A percentile compares a stretch with the other conserved stretches of the same genome.
These are phyloP conservation scores for Rhodamnia rubescens DNA, from an alignment of 345 rosid genomes.

Conservation along the genomic window DNA sequence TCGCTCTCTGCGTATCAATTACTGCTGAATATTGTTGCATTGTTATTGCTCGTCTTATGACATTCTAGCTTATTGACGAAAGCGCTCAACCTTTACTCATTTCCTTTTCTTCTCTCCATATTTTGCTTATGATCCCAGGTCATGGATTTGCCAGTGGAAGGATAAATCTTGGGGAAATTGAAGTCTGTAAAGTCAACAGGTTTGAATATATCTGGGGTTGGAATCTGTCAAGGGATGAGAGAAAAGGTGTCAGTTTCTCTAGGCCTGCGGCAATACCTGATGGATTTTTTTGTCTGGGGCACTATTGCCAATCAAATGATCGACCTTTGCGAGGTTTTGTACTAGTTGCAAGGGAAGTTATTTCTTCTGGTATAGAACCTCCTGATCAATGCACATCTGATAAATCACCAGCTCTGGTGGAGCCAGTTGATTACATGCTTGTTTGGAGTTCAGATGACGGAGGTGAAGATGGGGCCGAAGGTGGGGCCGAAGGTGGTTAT, in stretches of 20 bases:
- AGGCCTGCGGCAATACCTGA: constrained; percentile 52
- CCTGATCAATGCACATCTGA: neutral
- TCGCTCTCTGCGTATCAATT: neutral
- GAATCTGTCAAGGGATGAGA: constrained; percentile 19
- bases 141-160: constrained; percentile 62
- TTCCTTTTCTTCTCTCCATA: neutral
- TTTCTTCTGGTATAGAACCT: constrained; percentile 7
- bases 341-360: constrained; percentile 49
- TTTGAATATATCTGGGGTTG: constrained; percentile 62
- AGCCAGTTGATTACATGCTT: constrained; percentile 52
- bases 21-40: neutral
- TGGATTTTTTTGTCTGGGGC: constrained; percentile 65
- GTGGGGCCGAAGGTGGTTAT: constrained; percentile 26
- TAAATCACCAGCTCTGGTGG: constrained; percentile 29
- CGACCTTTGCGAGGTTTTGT: constrained; percentile 27
- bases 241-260: constrained; percentile 45
- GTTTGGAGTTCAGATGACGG: constrained; percentile 65
- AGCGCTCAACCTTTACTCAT: neutral
- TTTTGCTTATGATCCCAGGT: constrained; percentile 25
- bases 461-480: constrained; percentile 6
- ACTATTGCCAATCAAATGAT: constrained; percentile 53
- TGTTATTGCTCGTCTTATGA: neutral
- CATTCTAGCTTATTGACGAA: neutral
- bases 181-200: constrained; percentile 35
- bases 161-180: constrained; percentile 55